These are phyloP conservation scores for Paramyrothecium roridum DNA, from an alignment of 2,329 filamentous ascomycete genomes.

Conservation along the genomic window DNA sequence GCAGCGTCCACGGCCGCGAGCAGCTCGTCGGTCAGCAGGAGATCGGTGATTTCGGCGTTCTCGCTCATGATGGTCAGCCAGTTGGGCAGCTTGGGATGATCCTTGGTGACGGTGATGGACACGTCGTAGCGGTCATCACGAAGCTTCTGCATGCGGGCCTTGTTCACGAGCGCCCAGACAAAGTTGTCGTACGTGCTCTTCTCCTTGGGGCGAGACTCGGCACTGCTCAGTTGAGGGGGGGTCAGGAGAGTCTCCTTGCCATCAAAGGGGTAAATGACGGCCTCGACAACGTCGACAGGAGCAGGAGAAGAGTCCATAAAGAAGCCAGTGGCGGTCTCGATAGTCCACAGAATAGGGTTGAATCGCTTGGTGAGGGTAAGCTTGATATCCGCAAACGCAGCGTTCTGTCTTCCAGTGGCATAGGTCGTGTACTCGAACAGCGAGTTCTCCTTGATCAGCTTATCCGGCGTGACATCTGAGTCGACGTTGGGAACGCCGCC, in stretches of 20 bases:
- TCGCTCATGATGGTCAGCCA: constrained; percentile 97
- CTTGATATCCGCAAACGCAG: constrained; percentile 85
- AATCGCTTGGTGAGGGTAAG: constrained; percentile 80
- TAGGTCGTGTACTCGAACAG: constrained; percentile 85
- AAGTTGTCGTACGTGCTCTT: constrained; percentile 82
- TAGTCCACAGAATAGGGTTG: constrained; percentile 64
- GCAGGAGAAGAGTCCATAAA: constrained; percentile 74
- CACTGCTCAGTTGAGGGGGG: constrained; percentile 58
- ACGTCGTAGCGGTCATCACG: constrained; percentile 93
- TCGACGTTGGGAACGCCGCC: constrained; percentile 51
- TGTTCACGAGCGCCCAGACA: constrained; percentile 94
- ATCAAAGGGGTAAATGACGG: constrained; percentile 83
- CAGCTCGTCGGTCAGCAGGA: constrained; percentile 83
- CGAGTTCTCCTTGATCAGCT: constrained; percentile 77
- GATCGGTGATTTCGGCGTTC: constrained; percentile 89
- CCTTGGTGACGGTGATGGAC: constrained; percentile 89
- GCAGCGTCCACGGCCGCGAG: constrained; percentile 74
- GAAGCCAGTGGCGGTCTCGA: constrained; percentile 68
- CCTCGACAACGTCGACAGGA: constrained; percentile 72
- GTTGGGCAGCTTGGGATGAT: constrained; percentile 80
- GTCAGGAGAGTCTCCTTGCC: constrained; percentile 82
- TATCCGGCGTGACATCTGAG: constrained; percentile 32
- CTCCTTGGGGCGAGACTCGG: constrained; percentile 51
- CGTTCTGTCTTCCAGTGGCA: constrained; percentile 86
- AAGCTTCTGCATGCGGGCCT: constrained; percentile 85